Conservation (phyloP, 2,329 filamentous ascomycete genomes). For the Huntiella savannae region DNA sequence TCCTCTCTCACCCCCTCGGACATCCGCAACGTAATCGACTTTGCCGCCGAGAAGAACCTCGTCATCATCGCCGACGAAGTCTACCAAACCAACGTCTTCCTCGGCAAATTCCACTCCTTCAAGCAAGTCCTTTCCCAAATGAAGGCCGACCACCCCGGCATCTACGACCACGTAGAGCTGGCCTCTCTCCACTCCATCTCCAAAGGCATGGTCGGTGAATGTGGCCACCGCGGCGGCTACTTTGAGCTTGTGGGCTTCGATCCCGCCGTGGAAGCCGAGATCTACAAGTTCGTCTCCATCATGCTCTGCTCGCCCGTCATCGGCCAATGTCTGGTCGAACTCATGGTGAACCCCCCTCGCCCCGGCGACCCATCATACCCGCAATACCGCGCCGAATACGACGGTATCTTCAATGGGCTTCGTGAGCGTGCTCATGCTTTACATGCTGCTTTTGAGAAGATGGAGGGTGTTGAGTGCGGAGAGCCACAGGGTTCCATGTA, state of each 20-base stretch:
- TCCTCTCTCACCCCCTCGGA: slow-evolving; percentile 64
- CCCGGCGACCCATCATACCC: slow-evolving; percentile 67
- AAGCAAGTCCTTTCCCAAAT: slow-evolving; percentile 70
- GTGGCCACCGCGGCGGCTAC: slow-evolving; percentile 91
- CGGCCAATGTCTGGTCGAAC: slow-evolving; percentile 87
- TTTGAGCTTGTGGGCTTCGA: slow-evolving; percentile 92
- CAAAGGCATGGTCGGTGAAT: slow-evolving; percentile 98
- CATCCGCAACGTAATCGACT: slow-evolving; percentile 67
- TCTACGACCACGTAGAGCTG: slow-evolving; percentile 72
- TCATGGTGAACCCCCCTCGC: slow-evolving; percentile 92
- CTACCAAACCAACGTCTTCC: slow-evolving; percentile 97
- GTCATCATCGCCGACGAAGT: slow-evolving; percentile 93
- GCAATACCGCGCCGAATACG: slow-evolving; percentile 73
- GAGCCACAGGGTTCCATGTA: slow-evolving; percentile 94
- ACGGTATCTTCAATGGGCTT: slow-evolving; percentile 60
- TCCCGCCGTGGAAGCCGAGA: slow-evolving; percentile 65
- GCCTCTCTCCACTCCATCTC: slow-evolving; percentile 83
- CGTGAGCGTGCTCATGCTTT: slow-evolving; percentile 64
- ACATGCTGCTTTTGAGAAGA: slow-evolving; percentile 74
- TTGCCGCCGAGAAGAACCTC: slow-evolving; percentile 67
- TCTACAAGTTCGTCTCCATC: slow-evolving; percentile 98
- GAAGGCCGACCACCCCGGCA: slow-evolving; percentile 53
- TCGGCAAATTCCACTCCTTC: slow-evolving; percentile 88
- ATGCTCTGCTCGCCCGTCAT: slow-evolving; percentile 89
- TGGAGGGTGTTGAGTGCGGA: slow-evolving; percentile 90